Base-by-base conservation (phyloP, 148 eudicot genomes). In the Selenicereus undatus region DNA sequence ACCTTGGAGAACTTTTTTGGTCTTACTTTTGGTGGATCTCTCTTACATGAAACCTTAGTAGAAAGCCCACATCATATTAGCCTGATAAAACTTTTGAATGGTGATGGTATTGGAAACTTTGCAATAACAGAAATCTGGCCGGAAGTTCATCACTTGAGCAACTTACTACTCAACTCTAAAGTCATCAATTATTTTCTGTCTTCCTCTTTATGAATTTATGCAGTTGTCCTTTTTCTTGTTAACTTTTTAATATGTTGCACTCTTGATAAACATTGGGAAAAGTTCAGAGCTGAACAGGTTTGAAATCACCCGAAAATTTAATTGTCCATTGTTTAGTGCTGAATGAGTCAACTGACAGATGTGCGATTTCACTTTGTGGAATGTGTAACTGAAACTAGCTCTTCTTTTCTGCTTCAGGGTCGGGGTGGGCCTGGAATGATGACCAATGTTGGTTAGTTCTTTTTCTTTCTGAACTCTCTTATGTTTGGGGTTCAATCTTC, bases 361-460 rank as follows among this genome's bases (percentile, higher is more conserved):
- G 11, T 20, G 22, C 20, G 51, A 52, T 75, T 75, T 54, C 43
- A 54, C 32, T 81, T 29, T 36, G 26, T 73, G 43, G 5, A 80
- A 64, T 3, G 30, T 73, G 68, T 76, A 74, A 77, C 78, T 81
- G 42, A 54, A 30, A 51, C 64, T 36, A 81, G 75, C 78, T 69
- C 22, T 24, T 3, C 8, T 79, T 60, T 80, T 82, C 79, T 75
- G 56, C 70, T 82, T 88, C 95, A 95, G 99, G 99, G 98, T 69
- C 91, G 95, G 73, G 99, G 98, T 74, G 98, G 97, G 82, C 98
- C 98, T 79, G 98, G 98, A 80, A 81, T 91, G 90, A 86, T 78
- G 74, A 65, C 93, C 77, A 93, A 85, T 87, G 78, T n/a, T 80
- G 97, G 98, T 92, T 84, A 89, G 93, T 86, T 79, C 51, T 66